Conservation (phyloP, 805 yeast species). For the Starmerella roubikii region DNA sequence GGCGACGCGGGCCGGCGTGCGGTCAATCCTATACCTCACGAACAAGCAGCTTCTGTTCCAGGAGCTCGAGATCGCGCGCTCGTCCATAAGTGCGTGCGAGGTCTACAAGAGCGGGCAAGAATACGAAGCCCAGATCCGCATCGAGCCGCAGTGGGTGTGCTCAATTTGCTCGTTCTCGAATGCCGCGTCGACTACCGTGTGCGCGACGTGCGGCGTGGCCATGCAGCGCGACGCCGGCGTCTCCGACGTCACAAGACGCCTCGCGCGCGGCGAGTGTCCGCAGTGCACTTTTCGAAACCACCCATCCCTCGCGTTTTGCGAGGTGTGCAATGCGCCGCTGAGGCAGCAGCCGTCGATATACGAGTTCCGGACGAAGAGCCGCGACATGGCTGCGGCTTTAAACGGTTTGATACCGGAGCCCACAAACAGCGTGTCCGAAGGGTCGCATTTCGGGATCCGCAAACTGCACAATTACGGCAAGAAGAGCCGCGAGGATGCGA, state of each 20-base stretch:
- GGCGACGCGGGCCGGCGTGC: conserved; percentile 2
- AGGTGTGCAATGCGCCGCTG: conserved; percentile 64
- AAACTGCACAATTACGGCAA: neutral
- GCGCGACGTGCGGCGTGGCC: conserved; percentile 54
- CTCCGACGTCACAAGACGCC: conserved; percentile 1
- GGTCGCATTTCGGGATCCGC: conserved; percentile 2
- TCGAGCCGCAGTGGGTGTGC: conserved; percentile 52
- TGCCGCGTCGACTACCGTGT: conserved; percentile 32
- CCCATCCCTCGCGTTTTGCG: conserved; percentile 64
- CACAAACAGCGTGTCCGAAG: neutral
- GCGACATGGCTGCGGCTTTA: neutral
- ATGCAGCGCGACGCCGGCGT: conserved; percentile 26
- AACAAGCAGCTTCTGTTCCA: conserved; percentile 57
- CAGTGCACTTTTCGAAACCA: conserved; percentile 75
- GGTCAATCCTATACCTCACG: conserved; percentile 52
- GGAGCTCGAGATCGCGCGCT: neutral
- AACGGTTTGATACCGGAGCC: neutral
- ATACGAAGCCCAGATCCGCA: too few relatives aligned
- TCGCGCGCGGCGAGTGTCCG: conserved; percentile 30
- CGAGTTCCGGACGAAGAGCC: neutral
- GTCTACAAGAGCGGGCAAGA: too few relatives aligned
- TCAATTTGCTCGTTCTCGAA: conserved; percentile 77
- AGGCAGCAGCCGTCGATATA: neutral
- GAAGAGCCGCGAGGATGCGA: neutral
- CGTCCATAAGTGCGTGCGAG: neutral